A percentile compares a stretch with the other conserved stretches of the same genome.
Evolutionary conservation across 2,329 filamentous ascomycete species (phyloP).

Genomic region (Neofusicoccum ribis): DNA sequence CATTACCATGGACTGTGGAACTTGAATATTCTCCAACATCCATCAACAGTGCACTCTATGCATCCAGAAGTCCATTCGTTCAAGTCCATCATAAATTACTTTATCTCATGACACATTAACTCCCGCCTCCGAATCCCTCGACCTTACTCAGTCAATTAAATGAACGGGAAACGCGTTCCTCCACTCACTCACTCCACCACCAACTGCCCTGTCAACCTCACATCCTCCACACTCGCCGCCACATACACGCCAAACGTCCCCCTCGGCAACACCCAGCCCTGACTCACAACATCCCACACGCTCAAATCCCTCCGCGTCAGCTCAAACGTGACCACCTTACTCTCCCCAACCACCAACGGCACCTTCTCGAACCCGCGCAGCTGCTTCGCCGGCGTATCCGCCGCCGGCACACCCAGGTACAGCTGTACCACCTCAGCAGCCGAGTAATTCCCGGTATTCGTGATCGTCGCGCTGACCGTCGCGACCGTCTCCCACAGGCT

Average conservation of each 20-base stretch:
- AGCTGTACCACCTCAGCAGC: conserved; percentile 42
- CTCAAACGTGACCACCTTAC: conserved; percentile 34
- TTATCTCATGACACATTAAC: no score
- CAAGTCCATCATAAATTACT: no score
- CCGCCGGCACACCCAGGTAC: conserved; percentile 37
- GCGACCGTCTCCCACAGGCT: conserved; percentile 37
- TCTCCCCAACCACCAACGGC: conserved; percentile 32
- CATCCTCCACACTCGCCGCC: conserved; percentile 3
- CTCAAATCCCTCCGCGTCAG: conserved; percentile 39
- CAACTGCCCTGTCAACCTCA: neutral
- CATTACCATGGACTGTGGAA: no score
- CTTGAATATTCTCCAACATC: no score
- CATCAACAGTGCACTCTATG: no score
- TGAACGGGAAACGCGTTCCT: no score
- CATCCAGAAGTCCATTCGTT: no score
- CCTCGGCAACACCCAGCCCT: conserved; percentile 36
- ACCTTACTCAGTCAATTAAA: no score
- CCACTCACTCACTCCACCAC: neutral
- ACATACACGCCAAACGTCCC: conserved; percentile 29
- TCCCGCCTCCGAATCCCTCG: no score
- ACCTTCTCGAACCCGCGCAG: conserved; percentile 40
- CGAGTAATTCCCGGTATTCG: conserved; percentile 35
- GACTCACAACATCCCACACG: conserved; percentile 35
- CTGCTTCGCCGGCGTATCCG: conserved; percentile 35
- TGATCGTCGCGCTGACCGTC: conserved; percentile 35